phyloP scores from a whole-genome alignment of 805 yeast species.

The Kuraishia capsulata region DNA sequence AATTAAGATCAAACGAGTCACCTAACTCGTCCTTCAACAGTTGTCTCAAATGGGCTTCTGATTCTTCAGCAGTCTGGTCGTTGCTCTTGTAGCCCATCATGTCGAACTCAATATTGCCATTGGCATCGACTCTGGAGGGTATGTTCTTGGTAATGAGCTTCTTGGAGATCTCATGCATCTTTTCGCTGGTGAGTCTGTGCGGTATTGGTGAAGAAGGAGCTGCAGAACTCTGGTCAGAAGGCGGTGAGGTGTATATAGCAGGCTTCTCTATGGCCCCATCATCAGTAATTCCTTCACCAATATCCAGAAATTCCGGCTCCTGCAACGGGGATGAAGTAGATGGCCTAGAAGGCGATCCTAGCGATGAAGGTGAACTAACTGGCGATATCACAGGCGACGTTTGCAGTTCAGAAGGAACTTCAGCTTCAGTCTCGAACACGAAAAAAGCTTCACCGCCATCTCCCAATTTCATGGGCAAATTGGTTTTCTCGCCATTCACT shows the following conservation, averaged over 20 bases:
- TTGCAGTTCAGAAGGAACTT: conserved; percentile 68
- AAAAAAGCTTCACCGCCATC: conserved; percentile 98
- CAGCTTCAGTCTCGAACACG: conserved; percentile 77
- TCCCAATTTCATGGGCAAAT: conserved; percentile 91
- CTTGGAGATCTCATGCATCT: conserved; percentile 54
- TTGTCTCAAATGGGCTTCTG: conserved; percentile 68
- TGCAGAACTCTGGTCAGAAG: conserved; percentile 2
- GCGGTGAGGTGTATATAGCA: conserved; percentile 4
- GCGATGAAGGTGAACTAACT: conserved; percentile 37
- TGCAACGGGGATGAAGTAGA: conserved; percentile 16
- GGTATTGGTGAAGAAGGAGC: too few relatives aligned
- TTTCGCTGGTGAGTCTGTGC: conserved; percentile 26
- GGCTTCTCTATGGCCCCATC: neutral
- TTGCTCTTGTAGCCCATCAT: conserved; percentile 95
- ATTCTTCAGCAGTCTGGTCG: conserved; percentile 62
- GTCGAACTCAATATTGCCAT: conserved; percentile 85
- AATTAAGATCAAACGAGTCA: conserved; percentile 32
- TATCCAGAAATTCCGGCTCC: conserved; percentile 45
- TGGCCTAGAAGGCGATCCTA: conserved; percentile 3
- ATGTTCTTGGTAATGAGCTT: conserved; percentile 65
- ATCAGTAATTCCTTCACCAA: conserved; percentile 22
- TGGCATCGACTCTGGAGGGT: conserved; percentile 78
- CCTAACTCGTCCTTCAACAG: conserved; percentile 73
- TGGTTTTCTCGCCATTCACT: conserved; percentile 74
- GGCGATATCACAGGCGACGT: conserved; percentile 82